These are phyloP conservation scores for Dujonia santamariae DNA, from an alignment of 1,139 yeast species.

Conservation along the genomic window DNA sequence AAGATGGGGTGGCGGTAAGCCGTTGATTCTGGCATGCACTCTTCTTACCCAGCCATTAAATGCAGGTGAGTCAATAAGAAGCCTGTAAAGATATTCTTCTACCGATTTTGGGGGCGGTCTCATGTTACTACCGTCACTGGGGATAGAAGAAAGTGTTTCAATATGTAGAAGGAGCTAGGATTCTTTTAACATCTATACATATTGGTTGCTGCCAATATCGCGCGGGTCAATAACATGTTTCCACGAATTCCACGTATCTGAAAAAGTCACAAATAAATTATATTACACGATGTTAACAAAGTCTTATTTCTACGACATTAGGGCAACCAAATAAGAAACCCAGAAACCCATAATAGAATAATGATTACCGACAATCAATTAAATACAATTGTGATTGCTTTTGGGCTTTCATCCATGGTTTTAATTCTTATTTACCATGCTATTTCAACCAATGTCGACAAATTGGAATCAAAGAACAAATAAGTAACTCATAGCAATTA, in stretches of 20 bases:
- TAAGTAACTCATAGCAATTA: neutral
- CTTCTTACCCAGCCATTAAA: slow-evolving; percentile 70
- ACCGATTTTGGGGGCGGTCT: slow-evolving; percentile 35
- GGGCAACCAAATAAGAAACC: too few relatives aligned
- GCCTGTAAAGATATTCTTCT: slow-evolving; percentile 47
- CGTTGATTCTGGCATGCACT: slow-evolving; percentile 64
- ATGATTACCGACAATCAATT: slow-evolving; percentile 86
- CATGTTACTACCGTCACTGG: too few relatives aligned
- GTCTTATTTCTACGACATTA: too few relatives aligned
- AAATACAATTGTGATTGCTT: slow-evolving; percentile 68
- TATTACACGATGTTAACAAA: too few relatives aligned
- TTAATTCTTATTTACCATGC: slow-evolving; percentile 72
- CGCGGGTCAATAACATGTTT: too few relatives aligned
- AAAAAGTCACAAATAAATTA: too few relatives aligned
- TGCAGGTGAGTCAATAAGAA: slow-evolving; percentile 54
- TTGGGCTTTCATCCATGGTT: slow-evolving; percentile 70
- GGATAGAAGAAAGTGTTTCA: too few relatives aligned
- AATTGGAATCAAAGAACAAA: slow-evolving; percentile 10
- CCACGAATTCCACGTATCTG: too few relatives aligned
- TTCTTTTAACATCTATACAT: too few relatives aligned
- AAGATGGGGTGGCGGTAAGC: slow-evolving; percentile 39
- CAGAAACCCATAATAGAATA: neutral
- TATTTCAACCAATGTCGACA: slow-evolving; percentile 41
- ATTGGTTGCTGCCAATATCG: too few relatives aligned
- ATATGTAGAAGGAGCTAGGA: too few relatives aligned